Conservation (phyloP, 2,329 filamentous ascomycete species). For the Exophiala phaeomuriformis region DNA sequence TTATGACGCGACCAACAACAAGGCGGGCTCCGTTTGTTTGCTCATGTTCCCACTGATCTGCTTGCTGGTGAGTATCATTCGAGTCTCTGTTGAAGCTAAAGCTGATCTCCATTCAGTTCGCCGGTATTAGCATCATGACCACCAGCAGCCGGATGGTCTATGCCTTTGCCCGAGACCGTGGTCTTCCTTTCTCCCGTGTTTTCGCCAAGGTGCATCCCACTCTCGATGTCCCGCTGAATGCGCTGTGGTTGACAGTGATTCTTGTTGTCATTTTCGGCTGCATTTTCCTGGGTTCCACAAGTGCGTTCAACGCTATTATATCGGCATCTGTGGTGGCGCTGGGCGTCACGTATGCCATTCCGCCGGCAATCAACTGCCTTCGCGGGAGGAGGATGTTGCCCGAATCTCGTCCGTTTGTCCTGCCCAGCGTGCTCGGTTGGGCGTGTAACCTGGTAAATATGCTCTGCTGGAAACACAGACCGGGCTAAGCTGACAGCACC, state of each 20-base stretch:
- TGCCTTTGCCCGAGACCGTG: slow-evolving; percentile 60
- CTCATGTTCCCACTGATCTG: slow-evolving; percentile 44
- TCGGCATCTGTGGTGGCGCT: slow-evolving; percentile 65
- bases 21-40: slow-evolving; percentile 55
- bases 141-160: slow-evolving; percentile 60
- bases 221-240: slow-evolving; percentile 60
- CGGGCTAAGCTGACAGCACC: slow-evolving; percentile 10
- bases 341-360: slow-evolving; percentile 66
- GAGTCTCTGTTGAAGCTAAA: not conserved
- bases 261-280: slow-evolving; percentile 62
- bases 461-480: not conserved
- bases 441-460: slow-evolving; percentile 47
- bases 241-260: slow-evolving; percentile 53
- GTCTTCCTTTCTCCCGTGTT: slow-evolving; percentile 39
- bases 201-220: slow-evolving; percentile 54
- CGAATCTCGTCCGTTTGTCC: slow-evolving; percentile 49
- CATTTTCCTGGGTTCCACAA: slow-evolving; percentile 60
- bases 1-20: slow-evolving; percentile 54
- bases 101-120: slow-evolving; percentile 47
- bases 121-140: slow-evolving; percentile 56
- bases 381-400: slow-evolving; percentile 61
- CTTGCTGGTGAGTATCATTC: slow-evolving; percentile 16
- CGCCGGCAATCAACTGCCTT: slow-evolving; percentile 61
- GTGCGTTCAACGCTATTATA: slow-evolving; percentile 65
- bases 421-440: slow-evolving; percentile 53